Percentiles rank a stretch among this genome's conserved stretches.
Conservation (phyloP, 2,329 filamentous ascomycete genomes). For the Cladophialophora exuberans region DNA sequence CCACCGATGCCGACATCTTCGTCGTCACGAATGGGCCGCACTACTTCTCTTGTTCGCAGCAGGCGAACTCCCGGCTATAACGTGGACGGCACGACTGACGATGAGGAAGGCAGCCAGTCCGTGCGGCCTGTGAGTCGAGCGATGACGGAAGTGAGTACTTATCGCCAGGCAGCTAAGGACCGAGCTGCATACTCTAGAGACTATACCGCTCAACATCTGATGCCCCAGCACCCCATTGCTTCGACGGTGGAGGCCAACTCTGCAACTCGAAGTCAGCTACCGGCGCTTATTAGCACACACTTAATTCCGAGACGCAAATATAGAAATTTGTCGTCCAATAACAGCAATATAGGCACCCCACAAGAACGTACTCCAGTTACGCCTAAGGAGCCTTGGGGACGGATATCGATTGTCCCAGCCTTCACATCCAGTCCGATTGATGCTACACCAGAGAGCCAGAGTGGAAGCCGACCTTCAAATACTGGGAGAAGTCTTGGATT, state of each 20-base stretch:
- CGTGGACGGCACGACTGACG: slow-evolving; percentile 37
- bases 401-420: slow-evolving; percentile 29
- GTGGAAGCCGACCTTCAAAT: slow-evolving; percentile 13
- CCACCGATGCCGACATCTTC: slow-evolving; percentile 37
- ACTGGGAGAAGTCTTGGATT: slow-evolving; percentile 32
- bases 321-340: slow-evolving; percentile 14
- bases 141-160: slow-evolving; percentile 45
- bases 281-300: slow-evolving; percentile 27
- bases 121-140: slow-evolving; percentile 47
- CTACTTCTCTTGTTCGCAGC: slow-evolving; percentile 41
- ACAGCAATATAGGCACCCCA: slow-evolving; percentile 12
- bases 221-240: slow-evolving; percentile 31
- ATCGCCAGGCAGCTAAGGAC: slow-evolving; percentile 40
- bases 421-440: slow-evolving; percentile 26
- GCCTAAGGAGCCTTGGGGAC: slow-evolving; percentile 30
- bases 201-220: slow-evolving; percentile 38
- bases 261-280: slow-evolving; percentile 27
- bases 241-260: slow-evolving; percentile 15
- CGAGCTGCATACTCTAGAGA: slow-evolving; percentile 36
- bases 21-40: slow-evolving; percentile 44
- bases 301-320: slow-evolving; percentile 31
- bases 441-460: slow-evolving; percentile 23
- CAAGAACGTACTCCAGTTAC: slow-evolving; percentile 25
- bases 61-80: slow-evolving; percentile 38
- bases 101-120: slow-evolving; percentile 39